Base-by-base conservation (phyloP, 768 basidiomycete genomes). In the Pluteus cervinus region DNA sequence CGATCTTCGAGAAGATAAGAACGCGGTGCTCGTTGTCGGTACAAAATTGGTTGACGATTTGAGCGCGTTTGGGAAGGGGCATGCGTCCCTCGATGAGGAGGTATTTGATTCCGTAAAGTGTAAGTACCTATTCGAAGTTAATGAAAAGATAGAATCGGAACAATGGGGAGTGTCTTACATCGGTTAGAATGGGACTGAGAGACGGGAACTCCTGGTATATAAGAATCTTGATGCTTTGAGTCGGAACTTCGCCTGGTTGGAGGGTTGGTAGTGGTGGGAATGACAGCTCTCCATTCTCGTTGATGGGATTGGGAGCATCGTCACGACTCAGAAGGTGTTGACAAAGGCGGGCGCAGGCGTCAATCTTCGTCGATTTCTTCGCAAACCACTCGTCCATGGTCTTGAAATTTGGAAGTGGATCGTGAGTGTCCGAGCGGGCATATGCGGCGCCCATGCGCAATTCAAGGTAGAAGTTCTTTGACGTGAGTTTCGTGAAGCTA, bases 161-260 rank as follows among this genome's bases (percentile, higher is more conserved):
- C 24, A 39, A 8, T n/a, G n/a, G n/a, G n/a, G n/a, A 16, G 16
- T 16, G 21, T 23, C 46, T 21, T 41, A 57, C 58, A 23, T 51
- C 47, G 0, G 31, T 32, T 2, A 57, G 37, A 3, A 54, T 26
- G 1, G 29, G 26, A 3, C 43, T 40, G 2, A 55, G 25, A 4
- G 46, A 48, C 1, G 51, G 40, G 18, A 57, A 57, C 16, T 52
- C 49, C n/a, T 50, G 42, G 12, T 42, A 56, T 1, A 54, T 30
- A 3, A 51, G 5, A 7, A 57, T 40, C 14, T 48, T 48, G 3
- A 4, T 31, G 2, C 26, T 15, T 4, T 34, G 34, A 0, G 24
- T 14, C 5, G 37, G 28, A 4, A 16, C 12, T 23, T 44, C 44
- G 0, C 39, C 45, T 4, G 29, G 28, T 5, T 14, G 3, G 5